Conservation (phyloP, 495 filamentous ascomycete species). For the Penicillium cosmopolitanum region DNA sequence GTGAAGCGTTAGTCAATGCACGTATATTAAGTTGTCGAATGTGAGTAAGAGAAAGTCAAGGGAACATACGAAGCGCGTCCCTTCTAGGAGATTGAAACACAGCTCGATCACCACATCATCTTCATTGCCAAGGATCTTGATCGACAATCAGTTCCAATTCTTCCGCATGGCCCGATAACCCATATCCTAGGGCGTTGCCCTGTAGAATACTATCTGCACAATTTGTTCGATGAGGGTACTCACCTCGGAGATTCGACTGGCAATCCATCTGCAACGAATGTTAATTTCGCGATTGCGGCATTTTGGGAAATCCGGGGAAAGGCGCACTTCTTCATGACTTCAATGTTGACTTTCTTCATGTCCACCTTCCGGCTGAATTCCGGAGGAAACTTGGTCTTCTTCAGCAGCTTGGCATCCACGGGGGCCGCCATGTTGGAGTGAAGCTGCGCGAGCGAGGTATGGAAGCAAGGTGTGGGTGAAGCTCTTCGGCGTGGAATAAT, state of each 20-base stretch:
- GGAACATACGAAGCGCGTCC: slow-evolving; percentile 71
- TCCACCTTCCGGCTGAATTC: slow-evolving; percentile 97
- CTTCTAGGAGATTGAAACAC: slow-evolving; percentile 87
- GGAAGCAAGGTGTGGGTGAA: slow-evolving; percentile 1
- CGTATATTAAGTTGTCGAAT: not conserved
- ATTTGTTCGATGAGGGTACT: not conserved
- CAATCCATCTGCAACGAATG: slow-evolving; percentile 75
- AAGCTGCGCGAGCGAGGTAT: slow-evolving; percentile 1
- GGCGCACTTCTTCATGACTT: slow-evolving; percentile 91
- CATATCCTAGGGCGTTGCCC: not conserved
- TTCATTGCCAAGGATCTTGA: slow-evolving; percentile 75
- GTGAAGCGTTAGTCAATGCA: slow-evolving; percentile 17
- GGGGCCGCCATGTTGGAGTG: slow-evolving; percentile 64
- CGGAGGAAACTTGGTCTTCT: slow-evolving; percentile 88
- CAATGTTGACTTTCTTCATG: slow-evolving; percentile 93
- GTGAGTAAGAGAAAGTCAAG: slow-evolving; percentile 1
- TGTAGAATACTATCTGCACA: not conserved
- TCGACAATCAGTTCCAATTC: not conserved
- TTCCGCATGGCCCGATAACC: not conserved
- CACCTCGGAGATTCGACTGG: slow-evolving; percentile 72
- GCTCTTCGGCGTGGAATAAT: not conserved
- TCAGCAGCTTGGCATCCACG: slow-evolving; percentile 84
- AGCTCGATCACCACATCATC: slow-evolving; percentile 95
- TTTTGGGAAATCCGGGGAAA: slow-evolving; percentile 17
- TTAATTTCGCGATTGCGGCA: slow-evolving; percentile 10